A percentile compares a stretch with the other conserved stretches of the same genome.
Evolutionary conservation across 768 basidiomycete genomes (phyloP).

Genomic region (Lactifluus piperatus): DNA sequence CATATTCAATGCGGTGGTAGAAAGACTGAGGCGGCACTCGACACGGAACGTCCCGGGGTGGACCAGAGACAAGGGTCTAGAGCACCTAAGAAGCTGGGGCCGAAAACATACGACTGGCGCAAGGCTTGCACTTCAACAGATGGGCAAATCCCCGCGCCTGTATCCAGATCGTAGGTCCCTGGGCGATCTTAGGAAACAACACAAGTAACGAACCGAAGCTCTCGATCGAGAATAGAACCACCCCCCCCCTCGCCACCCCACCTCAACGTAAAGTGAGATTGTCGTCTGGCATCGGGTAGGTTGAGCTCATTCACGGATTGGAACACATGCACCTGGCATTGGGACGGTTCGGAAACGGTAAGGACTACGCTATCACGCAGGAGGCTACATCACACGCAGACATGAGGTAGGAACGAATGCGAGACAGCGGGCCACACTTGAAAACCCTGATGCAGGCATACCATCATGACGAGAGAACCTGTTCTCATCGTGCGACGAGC

Average conservation of each 20-base stretch:
- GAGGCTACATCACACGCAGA: conserved; percentile 7
- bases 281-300: background rate
- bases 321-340: conserved; percentile 8
- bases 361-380: conserved; percentile 3
- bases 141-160: background rate
- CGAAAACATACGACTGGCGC: conserved; percentile 1
- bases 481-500: background rate
- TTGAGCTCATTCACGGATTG: background rate
- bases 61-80: background rate
- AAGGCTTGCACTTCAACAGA: background rate
- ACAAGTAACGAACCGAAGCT: conserved; percentile 5
- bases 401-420: conserved; percentile 6
- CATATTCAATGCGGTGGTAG: conserved; percentile 5
- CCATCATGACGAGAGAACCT: conserved; percentile 2
- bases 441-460: background rate
- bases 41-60: background rate
- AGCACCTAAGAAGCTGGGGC: background rate
- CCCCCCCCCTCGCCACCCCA: no score
- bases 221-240: background rate
- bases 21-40: conserved; percentile 2
- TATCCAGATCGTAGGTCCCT: background rate
- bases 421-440: background rate
- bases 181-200: background rate
- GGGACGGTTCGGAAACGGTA: background rate
- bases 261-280: background rate